A percentile compares a stretch with the other conserved stretches of the same genome.
phyloP scores from a whole-genome alignment of 305 asterid species.

The Solanum hybrid region DNA sequence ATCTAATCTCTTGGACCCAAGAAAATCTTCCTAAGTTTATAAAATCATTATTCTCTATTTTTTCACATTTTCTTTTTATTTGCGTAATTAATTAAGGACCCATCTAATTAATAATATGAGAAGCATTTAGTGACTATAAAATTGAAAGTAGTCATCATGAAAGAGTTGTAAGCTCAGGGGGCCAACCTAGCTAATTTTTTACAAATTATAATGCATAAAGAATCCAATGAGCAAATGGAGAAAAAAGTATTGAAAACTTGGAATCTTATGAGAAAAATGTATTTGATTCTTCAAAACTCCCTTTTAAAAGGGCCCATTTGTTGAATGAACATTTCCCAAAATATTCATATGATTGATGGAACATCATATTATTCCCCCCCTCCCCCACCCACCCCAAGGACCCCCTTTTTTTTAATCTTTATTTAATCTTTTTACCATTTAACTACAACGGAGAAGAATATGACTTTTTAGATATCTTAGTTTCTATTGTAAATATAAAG shows the following conservation, averaged over 20 bases:
- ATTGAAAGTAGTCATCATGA: neutral
- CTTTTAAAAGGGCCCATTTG: slow-evolving; percentile 6
- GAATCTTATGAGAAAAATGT: neutral
- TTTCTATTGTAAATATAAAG: neutral
- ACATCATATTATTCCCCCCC: neutral
- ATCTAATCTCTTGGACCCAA: slow-evolving; percentile 39
- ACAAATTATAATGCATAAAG: neutral
- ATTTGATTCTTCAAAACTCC: neutral
- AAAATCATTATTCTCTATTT: neutral
- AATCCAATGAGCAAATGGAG: neutral
- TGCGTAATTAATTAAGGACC: slow-evolving; percentile 4
- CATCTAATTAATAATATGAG: slow-evolving; percentile 8
- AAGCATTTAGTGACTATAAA: neutral
- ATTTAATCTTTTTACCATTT: neutral
- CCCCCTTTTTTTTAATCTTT: neutral
- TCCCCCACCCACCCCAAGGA: neutral
- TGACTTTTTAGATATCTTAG: no score
- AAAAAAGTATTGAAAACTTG: neutral
- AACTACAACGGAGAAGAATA: no score
- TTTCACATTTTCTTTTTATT: neutral
- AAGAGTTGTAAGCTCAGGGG: neutral
- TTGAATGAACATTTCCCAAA: neutral
- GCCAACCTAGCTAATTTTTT: neutral
- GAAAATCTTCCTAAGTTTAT: slow-evolving; percentile 16
- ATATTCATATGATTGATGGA: neutral